Conservation (phyloP, 768 basidiomycete genomes). For the Kwoniella shandongensis region DNA sequence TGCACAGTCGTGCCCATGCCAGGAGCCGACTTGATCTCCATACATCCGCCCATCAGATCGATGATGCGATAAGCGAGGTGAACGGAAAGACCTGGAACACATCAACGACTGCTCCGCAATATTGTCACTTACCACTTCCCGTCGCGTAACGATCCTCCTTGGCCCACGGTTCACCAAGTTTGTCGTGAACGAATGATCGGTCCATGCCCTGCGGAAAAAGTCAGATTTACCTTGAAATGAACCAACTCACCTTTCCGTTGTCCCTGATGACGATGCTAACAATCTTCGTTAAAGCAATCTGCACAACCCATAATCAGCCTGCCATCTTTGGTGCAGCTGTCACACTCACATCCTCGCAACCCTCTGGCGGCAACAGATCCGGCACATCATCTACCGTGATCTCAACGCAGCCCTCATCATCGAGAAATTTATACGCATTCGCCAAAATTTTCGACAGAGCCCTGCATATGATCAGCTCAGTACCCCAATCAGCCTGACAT, state of each 20-base stretch:
- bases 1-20: constrained; percentile 42
- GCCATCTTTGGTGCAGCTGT: neutral
- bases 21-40: constrained; percentile 44
- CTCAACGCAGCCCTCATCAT: constrained; percentile 44
- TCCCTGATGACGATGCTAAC: constrained; percentile 47
- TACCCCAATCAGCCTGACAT: constrained; percentile 1
- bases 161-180: constrained; percentile 45
- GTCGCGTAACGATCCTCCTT: constrained; percentile 43
- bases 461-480: constrained; percentile 7
- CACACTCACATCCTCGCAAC: constrained; percentile 38
- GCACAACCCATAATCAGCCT: neutral
- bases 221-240: constrained; percentile 1
- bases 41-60: constrained; percentile 47
- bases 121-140: constrained; percentile 27
- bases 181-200: constrained; percentile 23
- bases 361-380: constrained; percentile 32
- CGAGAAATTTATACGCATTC: constrained; percentile 49
- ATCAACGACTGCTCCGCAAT: neutral
- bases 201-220: constrained; percentile 26
- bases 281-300: constrained; percentile 30
- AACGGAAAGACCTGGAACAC: constrained; percentile 30
- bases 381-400: constrained; percentile 42
- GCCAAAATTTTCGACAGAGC: constrained; percentile 42
- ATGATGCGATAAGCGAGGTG: constrained; percentile 50
- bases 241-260: constrained; percentile 25